phyloP scores from a whole-genome alignment of 2,329 filamentous ascomycete species.

The Fonsecaea monophora region DNA sequence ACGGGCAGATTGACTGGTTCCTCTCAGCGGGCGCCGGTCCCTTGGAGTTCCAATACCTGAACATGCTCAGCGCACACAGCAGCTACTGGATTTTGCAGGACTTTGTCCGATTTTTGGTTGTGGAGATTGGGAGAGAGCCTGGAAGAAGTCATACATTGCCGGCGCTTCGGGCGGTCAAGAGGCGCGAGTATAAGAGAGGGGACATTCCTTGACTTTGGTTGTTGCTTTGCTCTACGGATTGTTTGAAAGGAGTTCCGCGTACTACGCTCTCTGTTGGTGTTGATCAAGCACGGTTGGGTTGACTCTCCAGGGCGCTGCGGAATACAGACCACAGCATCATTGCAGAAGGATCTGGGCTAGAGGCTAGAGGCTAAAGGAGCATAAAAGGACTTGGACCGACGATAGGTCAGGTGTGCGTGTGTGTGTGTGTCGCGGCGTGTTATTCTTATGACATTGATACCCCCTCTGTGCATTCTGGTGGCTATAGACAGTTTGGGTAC shows the following conservation, averaged over 20 bases:
- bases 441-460: slow-evolving; percentile 30
- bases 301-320: not conserved
- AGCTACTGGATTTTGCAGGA: slow-evolving; percentile 91
- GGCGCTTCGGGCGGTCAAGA: slow-evolving; percentile 62
- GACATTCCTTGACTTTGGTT: slow-evolving; percentile 23
- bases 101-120: slow-evolving; percentile 86
- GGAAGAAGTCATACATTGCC: slow-evolving; percentile 67
- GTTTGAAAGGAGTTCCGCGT: not conserved
- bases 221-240: not conserved
- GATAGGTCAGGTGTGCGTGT: not conserved
- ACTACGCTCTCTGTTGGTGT: slow-evolving; percentile 4
- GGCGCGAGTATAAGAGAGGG: slow-evolving; percentile 57
- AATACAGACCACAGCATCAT: not conserved
- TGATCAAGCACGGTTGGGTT: not conserved
- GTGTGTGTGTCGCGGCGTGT: slow-evolving; percentile 5
- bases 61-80: slow-evolving; percentile 94
- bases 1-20: slow-evolving; percentile 93
- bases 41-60: slow-evolving; percentile 92
- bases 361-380: not conserved
- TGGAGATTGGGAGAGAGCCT: slow-evolving; percentile 79
- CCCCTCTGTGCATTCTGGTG: slow-evolving; percentile 17
- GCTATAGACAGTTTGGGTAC: slow-evolving; percentile 4
- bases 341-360: not conserved
- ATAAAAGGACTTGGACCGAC: not conserved
- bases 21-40: slow-evolving; percentile 83